Conservation (phyloP, 2,329 filamentous ascomycete genomes). For the Diaporthe nobilis region DNA sequence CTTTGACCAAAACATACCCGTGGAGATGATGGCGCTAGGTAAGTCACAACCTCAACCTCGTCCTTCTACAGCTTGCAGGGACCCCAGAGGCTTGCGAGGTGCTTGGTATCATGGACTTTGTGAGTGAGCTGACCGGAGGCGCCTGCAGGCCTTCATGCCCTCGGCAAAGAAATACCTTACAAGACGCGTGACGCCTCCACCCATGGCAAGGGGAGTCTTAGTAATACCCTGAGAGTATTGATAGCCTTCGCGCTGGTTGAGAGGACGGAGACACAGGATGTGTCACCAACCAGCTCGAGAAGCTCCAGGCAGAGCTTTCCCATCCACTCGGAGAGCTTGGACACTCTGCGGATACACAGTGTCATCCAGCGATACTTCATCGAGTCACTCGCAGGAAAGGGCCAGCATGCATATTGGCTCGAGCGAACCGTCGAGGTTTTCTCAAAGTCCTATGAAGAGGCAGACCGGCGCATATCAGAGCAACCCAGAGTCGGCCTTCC, state of each 20-base stretch:
- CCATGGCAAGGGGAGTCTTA: constrained; percentile 55
- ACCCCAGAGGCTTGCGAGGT: not conserved
- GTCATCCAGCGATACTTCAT: constrained; percentile 69
- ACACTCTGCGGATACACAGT: constrained; percentile 65
- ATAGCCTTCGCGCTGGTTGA: constrained; percentile 68
- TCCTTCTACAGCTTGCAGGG: not conserved
- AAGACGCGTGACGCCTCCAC: constrained; percentile 57
- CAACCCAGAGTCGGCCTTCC: constrained; percentile 59
- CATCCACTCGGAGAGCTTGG: constrained; percentile 60
- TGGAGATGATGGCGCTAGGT: constrained; percentile 75
- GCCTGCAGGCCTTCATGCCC: constrained; percentile 57
- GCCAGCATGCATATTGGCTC: constrained; percentile 62
- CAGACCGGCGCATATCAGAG: constrained; percentile 58
- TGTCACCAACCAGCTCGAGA: constrained; percentile 57
- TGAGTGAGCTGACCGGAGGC: not conserved
- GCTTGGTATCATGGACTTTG: not conserved
- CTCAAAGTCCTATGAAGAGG: constrained; percentile 63
- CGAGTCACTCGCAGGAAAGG: constrained; percentile 59
- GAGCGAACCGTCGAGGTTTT: constrained; percentile 63
- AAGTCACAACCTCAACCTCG: constrained; percentile 42
- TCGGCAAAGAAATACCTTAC: constrained; percentile 59
- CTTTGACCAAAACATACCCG: constrained; percentile 74
- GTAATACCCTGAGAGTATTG: constrained; percentile 64
- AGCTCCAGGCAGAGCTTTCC: constrained; percentile 57
- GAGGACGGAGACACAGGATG: constrained; percentile 61